A percentile compares a stretch with the other conserved stretches of the same genome.
Evolutionary conservation across 129 eudicot genomes (phyloP).

Genomic region (Chrysanthemum seticuspe): DNA sequence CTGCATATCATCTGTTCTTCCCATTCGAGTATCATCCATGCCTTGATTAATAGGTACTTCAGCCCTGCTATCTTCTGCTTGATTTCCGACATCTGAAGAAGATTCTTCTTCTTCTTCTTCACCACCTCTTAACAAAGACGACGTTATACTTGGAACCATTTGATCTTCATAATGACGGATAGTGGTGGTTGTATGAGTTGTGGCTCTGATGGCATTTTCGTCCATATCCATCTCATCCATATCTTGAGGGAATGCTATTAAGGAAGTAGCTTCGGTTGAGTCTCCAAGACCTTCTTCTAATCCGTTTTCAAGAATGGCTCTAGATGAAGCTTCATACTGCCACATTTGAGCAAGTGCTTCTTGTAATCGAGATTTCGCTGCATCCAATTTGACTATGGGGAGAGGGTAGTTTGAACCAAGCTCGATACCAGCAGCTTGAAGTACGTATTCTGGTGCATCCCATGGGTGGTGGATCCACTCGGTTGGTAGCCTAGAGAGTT

Average conservation of each 20-base stretch:
- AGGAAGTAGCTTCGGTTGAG: conserved; percentile 58
- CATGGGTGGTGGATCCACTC: conserved; percentile 99
- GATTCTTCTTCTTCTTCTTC: conserved; percentile 79
- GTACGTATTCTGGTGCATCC: conserved; percentile 90
- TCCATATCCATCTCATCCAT: conserved; percentile 65
- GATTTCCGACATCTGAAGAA: conserved; percentile 39
- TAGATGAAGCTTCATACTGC: conserved; percentile 76
- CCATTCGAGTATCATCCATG: conserved; percentile 25
- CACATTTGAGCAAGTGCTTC: conserved; percentile 81
- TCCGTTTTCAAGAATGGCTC: conserved; percentile 75
- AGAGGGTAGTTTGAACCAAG: conserved; percentile 93
- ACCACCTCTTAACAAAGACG: conserved; percentile 61
- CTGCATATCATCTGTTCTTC: conserved; percentile 30
- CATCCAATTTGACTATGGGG: conserved; percentile 66
- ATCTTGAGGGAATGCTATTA: conserved; percentile 80
- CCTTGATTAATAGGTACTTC: conserved; percentile 72
- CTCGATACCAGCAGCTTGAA: conserved; percentile 93
- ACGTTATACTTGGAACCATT: conserved; percentile 89
- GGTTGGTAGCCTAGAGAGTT: conserved; percentile 86
- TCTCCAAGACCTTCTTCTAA: conserved; percentile 97
- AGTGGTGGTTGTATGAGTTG: conserved; percentile 23
- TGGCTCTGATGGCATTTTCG: conserved; percentile 45
- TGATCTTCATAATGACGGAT: conserved; percentile 73
- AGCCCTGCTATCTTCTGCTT: conserved; percentile 50
- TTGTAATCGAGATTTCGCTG: conserved; percentile 70